Conservation (phyloP, 805 yeast genomes). For the Debaryomyces hansenii region DNA sequence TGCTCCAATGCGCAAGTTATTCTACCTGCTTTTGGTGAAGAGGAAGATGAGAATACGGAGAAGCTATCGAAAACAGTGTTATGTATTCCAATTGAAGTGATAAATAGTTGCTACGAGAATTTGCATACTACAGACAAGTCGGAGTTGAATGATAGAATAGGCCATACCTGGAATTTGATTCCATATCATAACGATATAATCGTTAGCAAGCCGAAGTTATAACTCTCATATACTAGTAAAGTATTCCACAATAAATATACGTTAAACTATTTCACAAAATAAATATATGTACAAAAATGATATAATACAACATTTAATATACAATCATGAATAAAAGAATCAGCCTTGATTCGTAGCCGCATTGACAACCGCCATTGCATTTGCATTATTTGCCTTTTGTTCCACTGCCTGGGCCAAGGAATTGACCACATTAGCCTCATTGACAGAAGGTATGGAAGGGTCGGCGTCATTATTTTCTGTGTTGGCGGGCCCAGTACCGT, state of each 20-base stretch:
- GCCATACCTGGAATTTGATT: conserved; percentile 23
- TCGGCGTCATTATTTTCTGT: conserved; percentile 5
- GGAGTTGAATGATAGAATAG: conserved; percentile 13
- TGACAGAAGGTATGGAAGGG: conserved; percentile 14
- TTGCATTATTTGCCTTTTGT: conserved; percentile 11
- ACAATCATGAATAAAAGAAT: neutral
- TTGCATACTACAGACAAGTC: conserved; percentile 1
- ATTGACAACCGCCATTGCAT: neutral
- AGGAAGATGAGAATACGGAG: conserved; percentile 16
- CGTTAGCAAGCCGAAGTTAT: conserved; percentile 19
- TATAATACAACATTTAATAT: neutral
- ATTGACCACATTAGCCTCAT: conserved; percentile 26
- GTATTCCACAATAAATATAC: neutral
- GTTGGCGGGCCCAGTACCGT: conserved; percentile 5
- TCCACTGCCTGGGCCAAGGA: conserved; percentile 20
- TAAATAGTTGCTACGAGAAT: conserved; percentile 20
- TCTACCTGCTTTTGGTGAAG: conserved; percentile 14
- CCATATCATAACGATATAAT: conserved; percentile 20
- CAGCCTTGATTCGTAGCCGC: conserved; percentile 6
- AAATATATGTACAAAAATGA: conserved; percentile 3
- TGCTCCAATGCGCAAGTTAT: conserved; percentile 45
- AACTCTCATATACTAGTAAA: neutral
- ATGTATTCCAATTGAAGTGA: conserved; percentile 32
- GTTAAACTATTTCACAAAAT: neutral
- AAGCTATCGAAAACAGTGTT: conserved; percentile 32